A percentile compares a stretch with the other conserved stretches of the same genome.
Evolutionary conservation across 2,329 filamentous ascomycete species (phyloP).

Genomic region (Cytospora piceicola): DNA sequence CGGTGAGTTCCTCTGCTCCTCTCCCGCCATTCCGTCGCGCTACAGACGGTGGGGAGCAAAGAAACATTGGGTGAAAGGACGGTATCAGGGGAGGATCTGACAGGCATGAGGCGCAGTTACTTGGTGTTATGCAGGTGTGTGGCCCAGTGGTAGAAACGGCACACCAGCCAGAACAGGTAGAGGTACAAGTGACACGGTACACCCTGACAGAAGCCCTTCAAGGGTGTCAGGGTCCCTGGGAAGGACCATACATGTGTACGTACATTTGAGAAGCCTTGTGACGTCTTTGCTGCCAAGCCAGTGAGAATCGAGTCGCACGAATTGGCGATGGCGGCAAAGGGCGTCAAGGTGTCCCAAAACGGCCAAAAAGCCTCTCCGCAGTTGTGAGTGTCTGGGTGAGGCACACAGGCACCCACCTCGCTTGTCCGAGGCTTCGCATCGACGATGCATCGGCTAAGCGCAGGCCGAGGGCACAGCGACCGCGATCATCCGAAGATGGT

Average conservation of each 20-base stretch:
- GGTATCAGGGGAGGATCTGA: conserved; percentile 27
- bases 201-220: conserved; percentile 9
- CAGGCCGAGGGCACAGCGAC: background rate
- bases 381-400: conserved; percentile 2
- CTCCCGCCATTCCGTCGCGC: conserved; percentile 19
- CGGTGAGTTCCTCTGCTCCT: conserved; percentile 13
- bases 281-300: conserved; percentile 20
- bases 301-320: conserved; percentile 15
- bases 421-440: conserved; percentile 5
- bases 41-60: conserved; percentile 22
- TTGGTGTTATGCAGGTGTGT: conserved; percentile 24
- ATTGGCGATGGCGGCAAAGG: conserved; percentile 28
- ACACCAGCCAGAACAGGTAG: conserved; percentile 7
- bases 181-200: conserved; percentile 15
- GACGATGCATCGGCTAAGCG: conserved; percentile 12
- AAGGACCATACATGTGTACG: conserved; percentile 12
- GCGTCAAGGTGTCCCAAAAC: conserved; percentile 15
- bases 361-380: conserved; percentile 11
- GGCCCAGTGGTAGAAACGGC: conserved; percentile 20
- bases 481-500: background rate
- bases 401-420: background rate
- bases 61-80: conserved; percentile 17
- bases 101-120: conserved; percentile 28
- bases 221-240: conserved; percentile 15
- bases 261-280: conserved; percentile 24